These are phyloP conservation scores for Phytophthora cactorum DNA, from an alignment of 352 stramenopile species.

Conservation along the genomic window DNA sequence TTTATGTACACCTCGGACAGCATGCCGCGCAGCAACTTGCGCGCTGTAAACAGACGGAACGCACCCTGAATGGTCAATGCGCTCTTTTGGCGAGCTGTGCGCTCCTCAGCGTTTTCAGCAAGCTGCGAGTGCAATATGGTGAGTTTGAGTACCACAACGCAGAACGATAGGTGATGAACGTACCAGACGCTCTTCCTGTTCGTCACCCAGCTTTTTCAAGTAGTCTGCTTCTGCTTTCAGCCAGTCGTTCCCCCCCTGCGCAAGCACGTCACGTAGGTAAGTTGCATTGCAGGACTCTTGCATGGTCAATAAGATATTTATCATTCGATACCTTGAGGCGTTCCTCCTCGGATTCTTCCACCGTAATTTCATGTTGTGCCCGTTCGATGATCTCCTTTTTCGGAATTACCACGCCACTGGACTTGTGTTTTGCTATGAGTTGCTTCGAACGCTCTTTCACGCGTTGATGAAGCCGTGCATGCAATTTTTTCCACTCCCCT, in stretches of 20 bases:
- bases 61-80: constrained; percentile 58
- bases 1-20: constrained; percentile 62
- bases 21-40: constrained; percentile 54
- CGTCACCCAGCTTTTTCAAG: constrained; percentile 48
- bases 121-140: constrained; percentile 31
- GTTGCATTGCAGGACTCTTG: not conserved
- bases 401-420: constrained; percentile 46
- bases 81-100: constrained; percentile 43
- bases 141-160: not conserved
- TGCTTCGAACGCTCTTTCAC: constrained; percentile 47
- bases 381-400: constrained; percentile 55
- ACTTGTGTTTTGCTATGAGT: constrained; percentile 54
- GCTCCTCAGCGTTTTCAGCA: constrained; percentile 46
- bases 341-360: constrained; percentile 58
- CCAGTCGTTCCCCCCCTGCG: constrained; percentile 57
- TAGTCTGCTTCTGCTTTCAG: constrained; percentile 57
- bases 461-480: constrained; percentile 41
- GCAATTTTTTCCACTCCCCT: constrained; percentile 51
- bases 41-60: constrained; percentile 62
- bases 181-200: constrained; percentile 59
- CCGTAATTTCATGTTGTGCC: constrained; percentile 58
- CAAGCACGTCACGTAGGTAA: constrained; percentile 7
- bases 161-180: constrained; percentile 7
- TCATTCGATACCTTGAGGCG: constrained; percentile 32
- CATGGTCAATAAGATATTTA: not conserved